Conservation (phyloP, 2,329 filamentous ascomycete genomes). For the Acarospora socialis region DNA sequence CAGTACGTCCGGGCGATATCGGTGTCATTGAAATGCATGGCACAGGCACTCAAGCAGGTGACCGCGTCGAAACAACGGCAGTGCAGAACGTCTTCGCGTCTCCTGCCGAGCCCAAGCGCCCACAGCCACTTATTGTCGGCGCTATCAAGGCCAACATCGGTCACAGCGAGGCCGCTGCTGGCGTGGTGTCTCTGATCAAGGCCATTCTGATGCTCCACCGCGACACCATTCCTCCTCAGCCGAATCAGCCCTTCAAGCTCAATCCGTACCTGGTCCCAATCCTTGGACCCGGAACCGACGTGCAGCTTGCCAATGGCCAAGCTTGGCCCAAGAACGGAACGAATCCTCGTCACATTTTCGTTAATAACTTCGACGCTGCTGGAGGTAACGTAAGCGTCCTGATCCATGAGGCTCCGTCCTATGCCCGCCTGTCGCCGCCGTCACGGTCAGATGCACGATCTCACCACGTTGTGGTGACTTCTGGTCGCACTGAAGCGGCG, state of each 20-base stretch:
- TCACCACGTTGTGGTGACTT: too few relatives aligned
- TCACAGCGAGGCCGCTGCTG: conserved; percentile 8
- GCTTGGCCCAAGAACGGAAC: conserved; percentile 2
- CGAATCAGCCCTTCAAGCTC: conserved; percentile 1
- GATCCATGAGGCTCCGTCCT: too few relatives aligned
- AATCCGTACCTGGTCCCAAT: too few relatives aligned
- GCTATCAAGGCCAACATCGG: conserved; percentile 11
- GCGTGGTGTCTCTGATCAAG: conserved; percentile 7
- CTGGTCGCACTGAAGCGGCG: too few relatives aligned
- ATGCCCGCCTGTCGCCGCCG: too few relatives aligned
- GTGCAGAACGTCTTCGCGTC: neutral
- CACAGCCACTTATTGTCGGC: conserved; percentile 6
- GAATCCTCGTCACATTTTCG: neutral
- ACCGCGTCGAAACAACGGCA: neutral
- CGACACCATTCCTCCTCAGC: conserved; percentile 2
- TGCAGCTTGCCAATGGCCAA: conserved; percentile 3
- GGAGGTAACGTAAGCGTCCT: too few relatives aligned
- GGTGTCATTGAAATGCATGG: neutral
- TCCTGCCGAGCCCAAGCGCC: too few relatives aligned
- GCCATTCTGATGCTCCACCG: conserved; percentile 4
- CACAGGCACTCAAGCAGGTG: neutral
- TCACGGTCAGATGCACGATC: too few relatives aligned
- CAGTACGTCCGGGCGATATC: neutral
- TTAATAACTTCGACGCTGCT: conserved; percentile 8
- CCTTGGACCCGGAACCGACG: neutral